A percentile compares a stretch with the other conserved stretches of the same genome.
These are phyloP conservation scores for Pochonia chlamydosporia DNA, from an alignment of 2,329 filamentous ascomycete species.

Conservation along the genomic window DNA sequence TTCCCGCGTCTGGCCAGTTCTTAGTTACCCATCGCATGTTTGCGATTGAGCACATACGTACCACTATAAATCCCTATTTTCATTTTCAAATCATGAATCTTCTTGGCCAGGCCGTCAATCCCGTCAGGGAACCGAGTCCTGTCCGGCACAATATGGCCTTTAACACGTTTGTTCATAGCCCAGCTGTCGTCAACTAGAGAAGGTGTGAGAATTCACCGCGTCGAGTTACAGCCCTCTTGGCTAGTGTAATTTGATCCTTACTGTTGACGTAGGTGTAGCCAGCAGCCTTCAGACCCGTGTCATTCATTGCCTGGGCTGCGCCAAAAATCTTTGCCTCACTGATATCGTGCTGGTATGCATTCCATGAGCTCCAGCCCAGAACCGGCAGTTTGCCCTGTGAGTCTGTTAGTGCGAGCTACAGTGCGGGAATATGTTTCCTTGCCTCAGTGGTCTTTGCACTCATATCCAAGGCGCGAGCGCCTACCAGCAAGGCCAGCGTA, in stretches of 20 bases:
- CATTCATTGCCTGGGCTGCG: constrained; percentile 40
- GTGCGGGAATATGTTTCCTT: no score
- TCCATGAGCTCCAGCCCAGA: constrained; percentile 46
- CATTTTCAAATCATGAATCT: constrained; percentile 50
- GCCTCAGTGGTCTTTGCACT: no score
- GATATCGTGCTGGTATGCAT: constrained; percentile 45
- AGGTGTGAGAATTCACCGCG: no score
- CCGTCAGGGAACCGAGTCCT: constrained; percentile 50
- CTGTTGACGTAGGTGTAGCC: constrained; percentile 54
- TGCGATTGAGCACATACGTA: no score
- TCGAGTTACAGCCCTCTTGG: no score
- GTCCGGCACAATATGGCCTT: constrained; percentile 36
- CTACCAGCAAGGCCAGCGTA: no score
- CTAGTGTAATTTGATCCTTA: constrained; percentile 1
- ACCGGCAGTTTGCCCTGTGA: no score
- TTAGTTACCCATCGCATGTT: background rate
- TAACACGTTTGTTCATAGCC: constrained; percentile 37
- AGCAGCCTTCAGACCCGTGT: constrained; percentile 42
- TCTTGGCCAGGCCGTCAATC: constrained; percentile 45
- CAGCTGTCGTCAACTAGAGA: constrained; percentile 54
- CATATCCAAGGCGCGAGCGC: no score
- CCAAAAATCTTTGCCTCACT: constrained; percentile 41
- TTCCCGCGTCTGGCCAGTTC: constrained; percentile 21
- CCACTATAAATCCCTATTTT: constrained; percentile 61
- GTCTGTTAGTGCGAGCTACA: no score